Base-by-base conservation (phyloP, 257 asterid species). In the Parsonsia alboflavescens region DNA sequence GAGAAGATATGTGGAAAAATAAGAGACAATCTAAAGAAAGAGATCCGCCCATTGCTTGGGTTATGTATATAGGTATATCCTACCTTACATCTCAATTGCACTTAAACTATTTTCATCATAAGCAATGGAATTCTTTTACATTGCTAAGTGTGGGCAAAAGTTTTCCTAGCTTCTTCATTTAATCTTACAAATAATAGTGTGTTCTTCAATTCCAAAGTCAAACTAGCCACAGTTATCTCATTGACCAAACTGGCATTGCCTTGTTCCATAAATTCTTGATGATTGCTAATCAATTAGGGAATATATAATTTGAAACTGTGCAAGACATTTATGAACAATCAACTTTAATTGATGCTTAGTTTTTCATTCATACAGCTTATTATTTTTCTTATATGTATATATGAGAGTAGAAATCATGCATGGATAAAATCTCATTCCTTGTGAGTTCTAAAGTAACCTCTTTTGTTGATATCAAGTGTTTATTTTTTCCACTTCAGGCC, bases 1-100 rank as follows among this genome's bases (percentile, higher is more conserved):
- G 98, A 95, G 87, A 95, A 95, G 89, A 92, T 95, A 75, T 95
- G 92, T 86, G 99, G 99, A 74, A 82, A 88, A 89, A 90, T 95
- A 77, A 88, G 99, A 77, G 99, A 95, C 83, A 95, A 88, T 84
- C 82, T 95, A 75, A 95, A 95, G 89, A 95, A 95, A 83, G 97
- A 90, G 84, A 95, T 95, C 78, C 92, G 97, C 77, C 98, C 98
- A 63, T 74, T 90, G 85, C 97, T 95, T 77, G 98, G 98, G 73
- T 83, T 89, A 84, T 95, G 99, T 76, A 95, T 95, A 80, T 96
- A 92, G 98, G 99, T 92, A 86, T 45, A 22, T 73, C 39, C 72
- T 56, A n/a, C 78, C 1, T 53, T 50, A 46, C 71, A n/a, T 44
- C 33, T 24, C 41, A 17, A 16, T 65, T 49, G 22, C 39, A 33